Conservation (phyloP, 495 filamentous ascomycete species). For the Aspergillus steynii region DNA sequence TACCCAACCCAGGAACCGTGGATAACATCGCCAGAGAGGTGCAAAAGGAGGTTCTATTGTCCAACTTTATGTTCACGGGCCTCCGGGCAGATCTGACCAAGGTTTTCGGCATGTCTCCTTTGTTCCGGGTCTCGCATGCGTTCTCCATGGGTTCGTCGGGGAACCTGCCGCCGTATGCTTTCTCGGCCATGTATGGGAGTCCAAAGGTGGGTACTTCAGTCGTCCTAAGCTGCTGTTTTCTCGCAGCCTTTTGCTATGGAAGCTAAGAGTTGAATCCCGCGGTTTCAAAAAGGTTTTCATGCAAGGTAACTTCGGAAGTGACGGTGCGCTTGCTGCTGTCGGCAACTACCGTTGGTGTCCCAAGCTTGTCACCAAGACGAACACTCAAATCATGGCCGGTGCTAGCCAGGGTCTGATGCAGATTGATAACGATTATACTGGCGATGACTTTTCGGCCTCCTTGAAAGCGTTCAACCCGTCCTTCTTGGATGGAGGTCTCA, state of each 20-base stretch:
- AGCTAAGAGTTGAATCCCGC: conserved; percentile 9
- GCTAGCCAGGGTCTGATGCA: conserved; percentile 73
- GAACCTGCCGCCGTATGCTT: conserved; percentile 84
- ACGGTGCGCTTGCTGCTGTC: conserved; percentile 75
- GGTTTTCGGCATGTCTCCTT: conserved; percentile 83
- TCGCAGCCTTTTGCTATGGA: background rate
- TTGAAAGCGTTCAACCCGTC: conserved; percentile 95
- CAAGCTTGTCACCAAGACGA: conserved; percentile 77
- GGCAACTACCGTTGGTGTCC: conserved; percentile 87
- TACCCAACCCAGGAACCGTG: conserved; percentile 88
- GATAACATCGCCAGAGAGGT: conserved; percentile 92
- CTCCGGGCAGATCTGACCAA: conserved; percentile 95
- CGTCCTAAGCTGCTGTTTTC: conserved; percentile 5
- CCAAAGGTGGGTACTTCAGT: conserved; percentile 67
- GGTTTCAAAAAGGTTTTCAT: conserved; percentile 70
- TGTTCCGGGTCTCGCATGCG: conserved; percentile 97
- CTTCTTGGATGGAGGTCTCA: conserved; percentile 83
- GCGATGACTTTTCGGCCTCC: conserved; percentile 86
- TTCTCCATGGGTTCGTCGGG: conserved; percentile 88
- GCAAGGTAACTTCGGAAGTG: conserved; percentile 93
- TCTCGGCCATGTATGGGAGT: conserved; percentile 89
- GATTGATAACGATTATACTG: conserved; percentile 91
- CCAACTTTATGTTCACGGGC: conserved; percentile 92
- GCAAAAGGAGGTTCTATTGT: conserved; percentile 89
- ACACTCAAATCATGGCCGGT: conserved; percentile 73